These are phyloP conservation scores for Sporisorium graminicola DNA, from an alignment of 1,284 basidiomycete genomes.

Conservation along the genomic window DNA sequence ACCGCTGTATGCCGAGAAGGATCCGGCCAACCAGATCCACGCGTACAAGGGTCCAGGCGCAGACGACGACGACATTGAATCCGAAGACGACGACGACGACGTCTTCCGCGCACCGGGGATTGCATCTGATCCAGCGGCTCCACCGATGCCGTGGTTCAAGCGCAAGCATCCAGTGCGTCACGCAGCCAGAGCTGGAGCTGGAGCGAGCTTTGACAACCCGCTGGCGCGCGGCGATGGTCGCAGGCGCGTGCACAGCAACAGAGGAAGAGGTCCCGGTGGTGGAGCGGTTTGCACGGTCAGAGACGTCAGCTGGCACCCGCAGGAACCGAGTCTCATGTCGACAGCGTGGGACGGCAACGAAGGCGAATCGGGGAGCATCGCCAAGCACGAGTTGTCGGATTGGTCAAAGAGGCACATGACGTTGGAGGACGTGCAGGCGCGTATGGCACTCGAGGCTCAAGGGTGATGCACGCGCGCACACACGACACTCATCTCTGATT, in stretches of 20 bases:
- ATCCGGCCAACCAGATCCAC: slow-evolving; percentile 63
- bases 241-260: slow-evolving; percentile 11
- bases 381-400: slow-evolving; percentile 51
- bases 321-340: slow-evolving; percentile 89
- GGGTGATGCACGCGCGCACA: slow-evolving; percentile 6
- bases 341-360: slow-evolving; percentile 82
- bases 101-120: slow-evolving; percentile 26
- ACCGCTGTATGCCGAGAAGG: slow-evolving; percentile 74
- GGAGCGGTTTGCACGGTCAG: slow-evolving; percentile 74
- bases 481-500: too few relatives aligned
- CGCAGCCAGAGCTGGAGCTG: background rate
- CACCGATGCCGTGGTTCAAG: slow-evolving; percentile 43
- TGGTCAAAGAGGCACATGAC: slow-evolving; percentile 48
- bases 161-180: slow-evolving; percentile 32
- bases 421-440: slow-evolving; percentile 35
- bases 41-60: slow-evolving; percentile 52
- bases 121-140: slow-evolving; percentile 55
- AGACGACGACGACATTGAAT: slow-evolving; percentile 8
- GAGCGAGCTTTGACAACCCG: slow-evolving; percentile 16
- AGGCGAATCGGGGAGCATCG: slow-evolving; percentile 57
- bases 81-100: slow-evolving; percentile 26
- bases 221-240: slow-evolving; percentile 6
- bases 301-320: slow-evolving; percentile 92
- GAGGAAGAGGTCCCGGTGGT: slow-evolving; percentile 39
- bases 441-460: slow-evolving; percentile 23